Percentiles rank a stretch among this genome's conserved stretches.
These are phyloP conservation scores for Mayamaea pseudoterrestris DNA, from an alignment of 108 stramenopile species.

Conservation along the genomic window DNA sequence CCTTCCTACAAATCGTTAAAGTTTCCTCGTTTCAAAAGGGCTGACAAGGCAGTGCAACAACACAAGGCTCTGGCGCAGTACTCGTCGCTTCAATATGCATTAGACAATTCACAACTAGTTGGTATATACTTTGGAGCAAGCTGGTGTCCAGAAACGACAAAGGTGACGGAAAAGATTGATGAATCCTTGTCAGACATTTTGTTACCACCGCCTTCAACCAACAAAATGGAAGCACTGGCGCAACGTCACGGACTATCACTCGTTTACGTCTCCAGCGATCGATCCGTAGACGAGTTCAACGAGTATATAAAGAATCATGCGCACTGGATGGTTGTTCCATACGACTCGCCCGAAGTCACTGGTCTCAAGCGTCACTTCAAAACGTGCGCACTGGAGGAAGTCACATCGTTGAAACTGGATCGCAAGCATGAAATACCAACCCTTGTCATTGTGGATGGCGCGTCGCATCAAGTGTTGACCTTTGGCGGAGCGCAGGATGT, in stretches of 20 bases:
- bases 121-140: constrained; percentile 54
- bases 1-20: no score
- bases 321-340: constrained; percentile 48
- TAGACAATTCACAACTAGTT: constrained; percentile 42
- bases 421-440: constrained; percentile 53
- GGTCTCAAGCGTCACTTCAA: constrained; percentile 41
- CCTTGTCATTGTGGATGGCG: constrained; percentile 40
- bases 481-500: constrained; percentile 38
- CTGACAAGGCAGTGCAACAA: no score
- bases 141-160: constrained; percentile 57
- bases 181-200: constrained; percentile 26
- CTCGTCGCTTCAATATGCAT: constrained; percentile 34
- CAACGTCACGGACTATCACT: constrained; percentile 20
- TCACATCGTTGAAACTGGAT: constrained; percentile 23
- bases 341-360: constrained; percentile 28
- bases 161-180: constrained; percentile 28
- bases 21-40: no score
- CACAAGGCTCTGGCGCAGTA: constrained; percentile 38
- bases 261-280: constrained; percentile 61
- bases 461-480: constrained; percentile 38
- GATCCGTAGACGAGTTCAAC: constrained; percentile 19
- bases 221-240: constrained; percentile 4
- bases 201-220: constrained; percentile 6
- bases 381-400: constrained; percentile 37
- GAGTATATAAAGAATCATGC: constrained; percentile 19